Evolutionary conservation across 441 rosid species (phyloP).

Genomic region (Gossypium gossypioides): DNA sequence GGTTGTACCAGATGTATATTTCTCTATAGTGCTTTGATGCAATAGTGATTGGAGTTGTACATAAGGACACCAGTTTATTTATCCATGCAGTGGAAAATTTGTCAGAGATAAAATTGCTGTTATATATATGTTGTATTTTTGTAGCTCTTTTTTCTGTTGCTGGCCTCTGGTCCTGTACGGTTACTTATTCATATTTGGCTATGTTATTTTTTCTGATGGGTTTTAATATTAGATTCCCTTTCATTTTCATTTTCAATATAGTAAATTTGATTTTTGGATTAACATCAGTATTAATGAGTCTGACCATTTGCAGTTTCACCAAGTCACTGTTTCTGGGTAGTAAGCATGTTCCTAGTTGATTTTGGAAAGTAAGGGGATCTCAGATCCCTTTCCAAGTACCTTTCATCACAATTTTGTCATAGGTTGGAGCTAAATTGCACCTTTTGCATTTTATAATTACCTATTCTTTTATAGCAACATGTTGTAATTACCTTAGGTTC

Average conservation of each 20-base stretch:
- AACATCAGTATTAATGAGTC: neutral
- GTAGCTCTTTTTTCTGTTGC: neutral
- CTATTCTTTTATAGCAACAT: neutral
- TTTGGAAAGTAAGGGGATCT: neutral
- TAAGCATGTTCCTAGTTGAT: neutral
- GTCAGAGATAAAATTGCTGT: neutral
- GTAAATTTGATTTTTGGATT: neutral
- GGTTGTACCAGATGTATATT: neutral
- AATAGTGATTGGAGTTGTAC: neutral
- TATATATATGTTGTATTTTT: neutral
- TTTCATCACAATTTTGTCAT: neutral
- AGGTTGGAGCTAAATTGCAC: neutral
- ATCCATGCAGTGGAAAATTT: neutral
- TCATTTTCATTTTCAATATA: neutral
- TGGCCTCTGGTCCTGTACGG: neutral
- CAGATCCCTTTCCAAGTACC: slow-evolving; percentile 1
- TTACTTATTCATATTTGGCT: neutral
- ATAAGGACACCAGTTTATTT: neutral
- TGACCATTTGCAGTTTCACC: neutral
- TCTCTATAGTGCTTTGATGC: neutral
- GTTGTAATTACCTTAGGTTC: neutral
- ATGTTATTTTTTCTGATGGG: neutral
- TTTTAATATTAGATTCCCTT: neutral
- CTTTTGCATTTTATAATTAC: neutral
- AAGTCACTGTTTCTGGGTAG: neutral